These are phyloP conservation scores for Poteriospumella lacustris DNA, from an alignment of 108 stramenopile genomes.

Conservation along the genomic window DNA sequence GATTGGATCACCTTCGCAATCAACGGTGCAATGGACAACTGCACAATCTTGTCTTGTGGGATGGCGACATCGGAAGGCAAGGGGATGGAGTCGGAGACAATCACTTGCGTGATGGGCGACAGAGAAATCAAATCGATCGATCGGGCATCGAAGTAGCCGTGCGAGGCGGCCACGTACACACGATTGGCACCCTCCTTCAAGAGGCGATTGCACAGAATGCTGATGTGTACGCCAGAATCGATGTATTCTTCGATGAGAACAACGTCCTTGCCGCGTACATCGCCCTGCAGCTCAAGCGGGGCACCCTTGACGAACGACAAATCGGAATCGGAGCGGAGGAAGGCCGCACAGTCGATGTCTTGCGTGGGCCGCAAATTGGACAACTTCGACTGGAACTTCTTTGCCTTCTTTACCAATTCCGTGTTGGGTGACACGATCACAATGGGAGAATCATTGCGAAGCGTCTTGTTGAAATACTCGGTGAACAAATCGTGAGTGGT, in stretches of 20 bases:
- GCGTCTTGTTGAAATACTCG: not conserved
- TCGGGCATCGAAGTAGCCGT: not conserved
- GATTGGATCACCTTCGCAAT: not conserved
- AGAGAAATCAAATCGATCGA: not conserved
- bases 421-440: not conserved
- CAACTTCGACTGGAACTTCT: not conserved
- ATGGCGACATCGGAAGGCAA: not conserved
- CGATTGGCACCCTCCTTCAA: constrained; percentile 3
- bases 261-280: constrained; percentile 2
- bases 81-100: constrained; percentile 6
- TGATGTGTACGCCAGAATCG: not conserved
- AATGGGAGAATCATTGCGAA: not conserved
- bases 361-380: too few relatives aligned
- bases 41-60: constrained; percentile 23
- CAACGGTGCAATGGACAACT: not conserved
- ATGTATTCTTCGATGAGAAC: not conserved
- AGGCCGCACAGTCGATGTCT: not conserved
- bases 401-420: not conserved
- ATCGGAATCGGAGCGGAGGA: not conserved
- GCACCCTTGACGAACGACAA: not conserved
- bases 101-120: not conserved
- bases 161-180: not conserved
- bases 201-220: not conserved
- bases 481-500: not conserved
- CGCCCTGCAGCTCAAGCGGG: not conserved